Evolutionary conservation across 306 rosid genomes (phyloP).

Genomic region (Vigna trinervia): DNA sequence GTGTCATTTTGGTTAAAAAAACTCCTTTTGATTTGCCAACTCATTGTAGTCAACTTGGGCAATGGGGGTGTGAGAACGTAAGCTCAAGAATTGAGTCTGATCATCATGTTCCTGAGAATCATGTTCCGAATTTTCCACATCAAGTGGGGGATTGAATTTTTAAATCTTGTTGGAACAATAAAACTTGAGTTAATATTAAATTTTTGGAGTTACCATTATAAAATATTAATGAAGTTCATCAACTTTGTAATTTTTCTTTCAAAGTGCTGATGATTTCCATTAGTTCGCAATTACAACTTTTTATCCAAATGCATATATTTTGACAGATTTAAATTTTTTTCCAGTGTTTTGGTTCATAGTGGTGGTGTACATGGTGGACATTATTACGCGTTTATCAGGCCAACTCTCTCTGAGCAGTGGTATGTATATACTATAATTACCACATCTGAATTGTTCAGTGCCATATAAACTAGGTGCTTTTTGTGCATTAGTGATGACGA

Average conservation of each 20-base stretch:
- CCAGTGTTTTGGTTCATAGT: slow-evolving; percentile 98
- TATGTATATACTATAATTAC: slow-evolving; percentile 42
- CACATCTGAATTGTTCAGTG: slow-evolving; percentile 24
- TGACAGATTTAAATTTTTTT: slow-evolving; percentile 41
- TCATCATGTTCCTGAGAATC: too few relatives aligned
- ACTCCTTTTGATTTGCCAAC: too few relatives aligned
- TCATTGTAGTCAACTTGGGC: too few relatives aligned
- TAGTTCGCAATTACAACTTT: slow-evolving; percentile 5
- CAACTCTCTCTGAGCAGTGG: slow-evolving; percentile 96
- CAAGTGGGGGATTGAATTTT: slow-evolving; percentile 9
- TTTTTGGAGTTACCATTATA: background rate
- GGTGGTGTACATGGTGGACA: slow-evolving; percentile 99
- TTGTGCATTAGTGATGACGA: slow-evolving; percentile 21
- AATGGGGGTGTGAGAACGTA: too few relatives aligned
- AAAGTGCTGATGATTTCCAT: slow-evolving; percentile 11
- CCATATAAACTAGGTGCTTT: slow-evolving; percentile 29
- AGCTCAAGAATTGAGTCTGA: too few relatives aligned
- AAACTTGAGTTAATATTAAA: slow-evolving; percentile 8
- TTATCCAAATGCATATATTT: background rate
- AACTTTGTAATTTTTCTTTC: slow-evolving; percentile 20
- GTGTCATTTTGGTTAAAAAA: too few relatives aligned
- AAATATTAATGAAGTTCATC: background rate
- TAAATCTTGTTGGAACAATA: background rate
- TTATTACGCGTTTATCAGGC: slow-evolving; percentile 97
- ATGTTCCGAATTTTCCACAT: background rate